Base-by-base conservation (phyloP, 306 rosid genomes). In the Erythrophleum fordii region DNA sequence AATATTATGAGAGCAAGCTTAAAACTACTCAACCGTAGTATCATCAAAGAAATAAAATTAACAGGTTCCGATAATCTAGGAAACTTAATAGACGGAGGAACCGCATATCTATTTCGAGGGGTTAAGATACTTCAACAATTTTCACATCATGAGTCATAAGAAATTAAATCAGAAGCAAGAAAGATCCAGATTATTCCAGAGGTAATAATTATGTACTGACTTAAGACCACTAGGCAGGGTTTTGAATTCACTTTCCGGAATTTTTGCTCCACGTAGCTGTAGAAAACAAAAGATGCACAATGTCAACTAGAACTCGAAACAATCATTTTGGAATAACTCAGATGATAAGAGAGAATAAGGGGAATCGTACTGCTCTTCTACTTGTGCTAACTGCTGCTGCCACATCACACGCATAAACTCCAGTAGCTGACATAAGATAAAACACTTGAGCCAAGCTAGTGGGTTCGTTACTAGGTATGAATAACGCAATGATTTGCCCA, bases 211-310 rank as follows among this genome's bases (percentile, higher is more conserved):
- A 58, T 69, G 41, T 81, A 88, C 97, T 92, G 80, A 95, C 99
- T 93, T 95, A 70, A 95, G 82, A 78, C 99, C 99, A 86, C 74
- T 95, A 25, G 97, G 95, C 56, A 95, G 93, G 61, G 94, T 88
- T 84, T 78, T 93, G 80, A 52, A 95, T 88, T 95, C 99, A 85
- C 89, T 91, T 80, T 91, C 97, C 37, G 99, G 97, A 90, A 95
- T 70, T 90, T 95, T 95, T 25, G 53, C 48, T 31, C 84, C 89
- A 34, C 87, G 39, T 11, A 86, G 83, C 89, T 86, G 71, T 75
- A 76, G 16, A 76, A 76, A 46, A 28, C 45, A 64, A 35, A 60
- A 65, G 11, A 55, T 26, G 37, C 77, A 67, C 9, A 56, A 41
- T 79, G 22, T 61, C 52, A 76, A 56, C 78, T n/a, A 71, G 52